These are phyloP conservation scores for Larix kaempferi DNA, from an alignment of 75 land plant species.

Conservation along the genomic window DNA sequence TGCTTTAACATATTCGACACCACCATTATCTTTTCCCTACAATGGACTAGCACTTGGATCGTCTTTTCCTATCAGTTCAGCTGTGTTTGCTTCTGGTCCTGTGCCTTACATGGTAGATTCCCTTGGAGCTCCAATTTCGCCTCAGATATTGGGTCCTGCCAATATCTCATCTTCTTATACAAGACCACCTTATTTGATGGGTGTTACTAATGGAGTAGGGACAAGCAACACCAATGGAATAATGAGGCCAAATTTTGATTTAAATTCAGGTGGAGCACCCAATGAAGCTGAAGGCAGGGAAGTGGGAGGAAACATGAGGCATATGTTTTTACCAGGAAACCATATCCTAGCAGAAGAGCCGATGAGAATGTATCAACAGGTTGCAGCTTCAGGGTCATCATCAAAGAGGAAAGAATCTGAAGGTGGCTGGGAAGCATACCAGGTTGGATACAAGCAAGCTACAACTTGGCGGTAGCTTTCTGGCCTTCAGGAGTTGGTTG, in stretches of 20 bases:
- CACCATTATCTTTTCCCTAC: conserved; percentile 20
- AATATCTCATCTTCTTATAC: conserved; percentile 24
- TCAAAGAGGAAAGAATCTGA: conserved; percentile 87
- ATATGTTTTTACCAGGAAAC: conserved; percentile 23
- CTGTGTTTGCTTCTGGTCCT: conserved; percentile 13
- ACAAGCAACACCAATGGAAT: conserved; percentile 20
- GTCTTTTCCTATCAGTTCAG: conserved; percentile 11
- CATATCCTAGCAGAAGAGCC: conserved; percentile 27
- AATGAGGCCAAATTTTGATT: conserved; percentile 56
- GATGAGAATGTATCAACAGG: conserved; percentile 11
- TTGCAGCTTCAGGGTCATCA: conserved; percentile 30
- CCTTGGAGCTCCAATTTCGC: conserved; percentile 25
- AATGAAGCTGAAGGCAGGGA: conserved; percentile 31
- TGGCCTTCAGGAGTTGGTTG: not conserved
- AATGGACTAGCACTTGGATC: conserved; percentile 16
- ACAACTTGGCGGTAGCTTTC: conserved; percentile 1
- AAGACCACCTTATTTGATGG: conserved; percentile 42
- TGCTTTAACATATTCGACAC: conserved; percentile 12
- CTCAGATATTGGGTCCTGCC: conserved; percentile 40
- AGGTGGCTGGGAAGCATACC: conserved; percentile 55
- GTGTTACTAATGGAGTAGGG: conserved; percentile 18
- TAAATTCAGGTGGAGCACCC: conserved; percentile 58
- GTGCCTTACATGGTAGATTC: conserved; percentile 25
- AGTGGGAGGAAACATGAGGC: conserved; percentile 16
- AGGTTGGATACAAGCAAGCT: conserved; percentile 34